Evolutionary conservation across 306 rosid species (phyloP), one percentile per base, ranked within the genome.

Genomic region (Dryas octopetala): DNA sequence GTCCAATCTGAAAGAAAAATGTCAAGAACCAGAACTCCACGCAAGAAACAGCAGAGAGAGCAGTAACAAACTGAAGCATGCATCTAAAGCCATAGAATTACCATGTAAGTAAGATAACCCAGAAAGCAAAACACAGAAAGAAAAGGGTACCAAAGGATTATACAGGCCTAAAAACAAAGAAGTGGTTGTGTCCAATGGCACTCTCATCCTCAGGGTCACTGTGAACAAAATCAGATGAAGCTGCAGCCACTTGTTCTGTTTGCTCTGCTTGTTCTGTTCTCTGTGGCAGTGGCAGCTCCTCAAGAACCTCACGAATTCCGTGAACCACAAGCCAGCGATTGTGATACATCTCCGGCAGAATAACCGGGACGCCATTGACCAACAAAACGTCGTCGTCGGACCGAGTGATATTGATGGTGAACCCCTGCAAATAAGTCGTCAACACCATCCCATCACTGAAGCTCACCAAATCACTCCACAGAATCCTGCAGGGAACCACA

Each of bases 401-500:
- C 6, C 81, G 52, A 0, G 82, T 82, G 7, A 90, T 74, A 4
- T 74, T 84, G 57, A 90, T 59, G 14, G 17, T 9, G 46, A 71
- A 85, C 47, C 86, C 91, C 17, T 43, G 41, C 73, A 83, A 48
- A 49, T 84, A 80, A 16, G 84, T 87, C 72, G 41, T 28, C 52
- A 90, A 9, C 43, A 58, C 48, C 13, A 84, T 54, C 52, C 89
- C 88, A 8, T 85, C 83, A 0, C 49, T 55, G 6, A 85, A 46
- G 4, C 15, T 12, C n/a, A 28, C 77, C 79, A 90, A 67, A 66
- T 87, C 85, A 6, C 7, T 71, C 90, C 91, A 82, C 59, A 6
- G n/a, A 47, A 89, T 61, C 86, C 40, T 70, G 91, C 91, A 87
- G 10, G 89, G 91, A 6, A 81, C 83, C 9, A 86, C 80, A 11